These are phyloP conservation scores for Ophiognomonia clavigignenti-juglandacearum DNA, from an alignment of 2,329 filamentous ascomycete genomes.

Conservation along the genomic window DNA sequence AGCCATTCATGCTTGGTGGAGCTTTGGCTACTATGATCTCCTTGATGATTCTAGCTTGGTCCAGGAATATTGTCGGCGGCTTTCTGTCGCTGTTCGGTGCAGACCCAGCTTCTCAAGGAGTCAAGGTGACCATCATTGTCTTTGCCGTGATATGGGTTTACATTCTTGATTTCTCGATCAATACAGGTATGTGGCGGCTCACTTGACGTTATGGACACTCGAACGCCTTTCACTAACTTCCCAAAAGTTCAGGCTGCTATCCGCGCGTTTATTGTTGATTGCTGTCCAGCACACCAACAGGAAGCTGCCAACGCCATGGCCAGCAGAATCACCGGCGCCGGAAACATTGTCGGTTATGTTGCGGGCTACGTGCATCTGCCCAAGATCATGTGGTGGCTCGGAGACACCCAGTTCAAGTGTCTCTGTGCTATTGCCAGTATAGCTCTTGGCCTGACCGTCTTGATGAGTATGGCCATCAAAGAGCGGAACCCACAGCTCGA, in stretches of 20 bases:
- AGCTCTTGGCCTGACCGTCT: slow-evolving; percentile 63
- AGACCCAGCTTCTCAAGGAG: slow-evolving; percentile 57
- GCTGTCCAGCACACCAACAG: slow-evolving; percentile 87
- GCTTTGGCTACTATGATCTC: slow-evolving; percentile 61
- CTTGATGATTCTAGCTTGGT: slow-evolving; percentile 69
- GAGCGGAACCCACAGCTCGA: slow-evolving; percentile 80
- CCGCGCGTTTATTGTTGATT: slow-evolving; percentile 89
- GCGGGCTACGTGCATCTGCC: slow-evolving; percentile 82
- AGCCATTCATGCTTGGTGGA: slow-evolving; percentile 75
- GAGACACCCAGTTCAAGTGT: slow-evolving; percentile 86
- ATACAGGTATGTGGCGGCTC: slow-evolving; percentile 61
- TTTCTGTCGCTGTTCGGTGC: slow-evolving; percentile 67
- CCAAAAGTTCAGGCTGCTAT: slow-evolving; percentile 77
- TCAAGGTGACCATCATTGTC: slow-evolving; percentile 64
- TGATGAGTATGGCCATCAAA: slow-evolving; percentile 62
- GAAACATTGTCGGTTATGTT: slow-evolving; percentile 86
- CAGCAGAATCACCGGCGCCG: slow-evolving; percentile 76
- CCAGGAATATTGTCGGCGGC: slow-evolving; percentile 65
- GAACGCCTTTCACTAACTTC: background rate
- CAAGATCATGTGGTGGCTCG: slow-evolving; percentile 70
- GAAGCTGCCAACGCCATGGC: slow-evolving; percentile 94
- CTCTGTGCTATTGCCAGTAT: slow-evolving; percentile 82
- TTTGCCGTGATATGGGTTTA: slow-evolving; percentile 85
- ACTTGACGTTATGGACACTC: slow-evolving; percentile 21
- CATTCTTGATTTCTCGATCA: slow-evolving; percentile 89